Evolutionary conservation across 148 eudicot genomes (phyloP).

Genomic region (Oxyria digyna): DNA sequence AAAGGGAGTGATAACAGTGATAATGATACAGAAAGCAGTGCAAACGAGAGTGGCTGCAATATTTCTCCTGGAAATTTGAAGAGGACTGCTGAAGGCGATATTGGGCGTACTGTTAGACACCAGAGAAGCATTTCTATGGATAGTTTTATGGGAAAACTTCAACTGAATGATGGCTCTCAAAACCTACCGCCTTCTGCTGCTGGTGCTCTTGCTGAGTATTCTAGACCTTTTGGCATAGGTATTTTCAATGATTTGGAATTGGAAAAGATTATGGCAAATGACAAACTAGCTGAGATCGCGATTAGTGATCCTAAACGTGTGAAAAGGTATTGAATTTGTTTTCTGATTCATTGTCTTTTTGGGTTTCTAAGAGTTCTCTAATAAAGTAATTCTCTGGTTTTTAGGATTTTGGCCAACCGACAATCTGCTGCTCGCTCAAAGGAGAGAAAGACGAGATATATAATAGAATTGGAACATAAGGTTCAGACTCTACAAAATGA

Average conservation of each 20-base stretch:
- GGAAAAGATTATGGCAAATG: not conserved
- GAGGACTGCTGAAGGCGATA: conserved; percentile 20
- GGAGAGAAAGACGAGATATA: conserved; percentile 83
- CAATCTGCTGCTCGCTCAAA: conserved; percentile 98
- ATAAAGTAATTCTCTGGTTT: not conserved
- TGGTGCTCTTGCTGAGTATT: not conserved
- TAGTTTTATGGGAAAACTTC: conserved; percentile 1
- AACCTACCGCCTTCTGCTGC: not conserved
- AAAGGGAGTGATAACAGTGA: conserved; percentile 33
- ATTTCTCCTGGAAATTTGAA: conserved; percentile 12
- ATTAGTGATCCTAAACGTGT: not conserved
- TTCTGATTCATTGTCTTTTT: not conserved
- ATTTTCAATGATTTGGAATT: not conserved
- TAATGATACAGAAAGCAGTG: conserved; percentile 33
- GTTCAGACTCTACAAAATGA: conserved; percentile 92
- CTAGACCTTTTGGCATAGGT: not conserved
- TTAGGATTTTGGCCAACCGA: conserved; percentile 86
- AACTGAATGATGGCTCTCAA: not conserved
- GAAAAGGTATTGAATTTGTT: not conserved
- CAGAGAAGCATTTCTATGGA: conserved; percentile 33
- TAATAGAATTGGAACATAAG: conserved; percentile 88
- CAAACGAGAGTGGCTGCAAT: conserved; percentile 11
- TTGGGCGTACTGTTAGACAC: conserved; percentile 20
- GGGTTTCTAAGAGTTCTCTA: not conserved
- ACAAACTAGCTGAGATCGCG: not conserved